Evolutionary conservation across 352 stramenopile species (phyloP), one percentile per base, ranked within the genome.

Genomic region (Globisporangium viniferum): DNA sequence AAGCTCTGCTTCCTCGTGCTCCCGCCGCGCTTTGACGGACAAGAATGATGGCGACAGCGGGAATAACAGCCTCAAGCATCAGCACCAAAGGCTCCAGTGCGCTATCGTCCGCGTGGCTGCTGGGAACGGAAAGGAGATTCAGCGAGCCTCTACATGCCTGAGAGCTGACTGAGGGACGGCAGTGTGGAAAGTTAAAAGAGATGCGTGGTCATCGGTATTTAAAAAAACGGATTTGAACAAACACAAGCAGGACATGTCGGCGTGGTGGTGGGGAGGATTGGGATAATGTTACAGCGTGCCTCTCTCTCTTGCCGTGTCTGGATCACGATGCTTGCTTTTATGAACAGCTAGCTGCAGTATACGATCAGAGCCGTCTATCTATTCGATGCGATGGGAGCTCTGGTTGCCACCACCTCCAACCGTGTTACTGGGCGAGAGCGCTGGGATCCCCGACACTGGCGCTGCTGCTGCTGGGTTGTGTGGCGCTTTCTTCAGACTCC

Each of bases 1-100:
- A 92, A 87, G 57, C 66, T 92, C 27, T 79, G 80, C 67, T 83
- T 75, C 29, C 57, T 78, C 15, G 70, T 81, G 44, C 72, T 89
- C 3, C 67, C 80, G 4, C 68, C 76, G 20, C 66, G 72, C 18
- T 67, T 80, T 62, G 69, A 63, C 0, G 63, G 49, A 62, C 14
- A 9, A 27, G 46, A 27, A 4, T 48, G 39, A 48, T 14, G 9
- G 24, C 24, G 24, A 41, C 36, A 41, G 1, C 9, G 10, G 36
- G 1, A 39, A 1, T 10, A 39, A 39, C 33, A 39, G 33, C 14
- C 10, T 15, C 10, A 18, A 46, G 35, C 8, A 41, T 9, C 35
- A 41, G 8, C 3, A 14, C 12, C 8, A 41, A 41, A 41, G 36
- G 9, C 36, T 44, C 36, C 36, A 44, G 36, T 44, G 36, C 15